A percentile compares a stretch with the other conserved stretches of the same genome.
Conservation (phyloP, 768 basidiomycete genomes). For the Trametes gibbosa region DNA sequence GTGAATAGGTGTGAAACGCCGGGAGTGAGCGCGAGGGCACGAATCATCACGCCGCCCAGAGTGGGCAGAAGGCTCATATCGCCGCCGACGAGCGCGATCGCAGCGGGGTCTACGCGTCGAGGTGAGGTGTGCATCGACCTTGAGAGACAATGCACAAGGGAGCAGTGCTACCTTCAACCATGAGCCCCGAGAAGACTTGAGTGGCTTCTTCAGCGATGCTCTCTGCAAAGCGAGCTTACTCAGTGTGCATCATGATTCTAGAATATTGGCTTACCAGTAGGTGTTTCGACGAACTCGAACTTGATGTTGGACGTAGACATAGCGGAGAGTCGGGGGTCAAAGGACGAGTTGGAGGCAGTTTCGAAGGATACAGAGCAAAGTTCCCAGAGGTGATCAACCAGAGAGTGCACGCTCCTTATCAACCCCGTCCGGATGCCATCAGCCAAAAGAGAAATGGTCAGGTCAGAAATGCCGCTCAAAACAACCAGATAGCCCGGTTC, state of each 20-base stretch:
- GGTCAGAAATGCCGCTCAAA: not conserved
- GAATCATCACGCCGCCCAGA: slow-evolving; percentile 3
- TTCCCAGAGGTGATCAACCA: too few relatives aligned
- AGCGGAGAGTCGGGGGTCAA: not conserved
- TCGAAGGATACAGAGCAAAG: not conserved
- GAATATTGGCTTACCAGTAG: not conserved
- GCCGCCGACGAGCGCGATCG: slow-evolving; percentile 2
- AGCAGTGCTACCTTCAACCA: not conserved
- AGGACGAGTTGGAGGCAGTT: too few relatives aligned
- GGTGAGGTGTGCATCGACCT: not conserved
- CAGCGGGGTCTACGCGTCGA: not conserved
- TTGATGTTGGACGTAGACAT: not conserved
- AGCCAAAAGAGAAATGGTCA: not conserved
- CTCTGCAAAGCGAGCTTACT: not conserved
- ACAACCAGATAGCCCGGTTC: not conserved
- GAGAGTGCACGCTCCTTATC: not conserved
- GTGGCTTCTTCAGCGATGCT: slow-evolving; percentile 2
- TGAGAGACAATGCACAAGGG: not conserved
- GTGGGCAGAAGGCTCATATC: slow-evolving; percentile 5
- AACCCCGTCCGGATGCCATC: not conserved
- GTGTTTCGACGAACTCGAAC: not conserved
- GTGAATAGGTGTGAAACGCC: slow-evolving; percentile 10
- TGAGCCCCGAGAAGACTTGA: slow-evolving; percentile 4
- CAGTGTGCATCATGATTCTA: not conserved
- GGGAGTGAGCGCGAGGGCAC: slow-evolving; percentile 1